A percentile compares a stretch with the other conserved stretches of the same genome.
phyloP scores from a whole-genome alignment of 176 grass and related monocot genomes.

The Raddia guianensis region DNA sequence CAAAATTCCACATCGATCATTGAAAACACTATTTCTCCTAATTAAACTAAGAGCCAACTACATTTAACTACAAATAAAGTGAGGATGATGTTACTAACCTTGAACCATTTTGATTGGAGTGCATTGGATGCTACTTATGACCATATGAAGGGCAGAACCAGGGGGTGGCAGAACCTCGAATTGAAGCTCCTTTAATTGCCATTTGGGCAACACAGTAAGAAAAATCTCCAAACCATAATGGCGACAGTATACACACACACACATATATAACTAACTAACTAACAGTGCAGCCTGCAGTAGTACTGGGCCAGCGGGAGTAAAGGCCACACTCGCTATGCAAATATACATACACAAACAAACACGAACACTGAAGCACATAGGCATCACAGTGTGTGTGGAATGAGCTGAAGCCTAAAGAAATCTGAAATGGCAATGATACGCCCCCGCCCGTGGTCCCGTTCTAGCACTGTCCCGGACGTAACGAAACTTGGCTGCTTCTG shows the following conservation, averaged over 20 bases:
- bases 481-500: not conserved
- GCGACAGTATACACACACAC: too few species aligned
- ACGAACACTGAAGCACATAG: too few species aligned
- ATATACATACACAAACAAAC: not conserved
- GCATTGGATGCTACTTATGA: not conserved
- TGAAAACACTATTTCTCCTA: too few species aligned
- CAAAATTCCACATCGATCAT: too few species aligned
- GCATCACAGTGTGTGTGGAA: too few species aligned
- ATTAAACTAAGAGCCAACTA: too few species aligned
- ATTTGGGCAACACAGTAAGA: not conserved
- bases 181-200: not conserved
- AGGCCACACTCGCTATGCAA: not conserved
- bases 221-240: not conserved
- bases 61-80: too few species aligned
- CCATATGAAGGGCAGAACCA: not conserved
- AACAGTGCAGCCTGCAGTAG: not conserved
- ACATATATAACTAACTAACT: not conserved
- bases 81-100: too few species aligned
- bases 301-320: not conserved
- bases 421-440: not conserved
- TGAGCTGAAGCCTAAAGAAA: slow-evolving; percentile 20
- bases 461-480: slow-evolving; percentile 21
- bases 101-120: too few species aligned
- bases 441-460: slow-evolving; percentile 9
- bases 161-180: not conserved